A percentile compares a stretch with the other conserved stretches of the same genome.
Evolutionary conservation across 768 basidiomycete species (phyloP).

Genomic region (Leucosporidium yakuticum): DNA sequence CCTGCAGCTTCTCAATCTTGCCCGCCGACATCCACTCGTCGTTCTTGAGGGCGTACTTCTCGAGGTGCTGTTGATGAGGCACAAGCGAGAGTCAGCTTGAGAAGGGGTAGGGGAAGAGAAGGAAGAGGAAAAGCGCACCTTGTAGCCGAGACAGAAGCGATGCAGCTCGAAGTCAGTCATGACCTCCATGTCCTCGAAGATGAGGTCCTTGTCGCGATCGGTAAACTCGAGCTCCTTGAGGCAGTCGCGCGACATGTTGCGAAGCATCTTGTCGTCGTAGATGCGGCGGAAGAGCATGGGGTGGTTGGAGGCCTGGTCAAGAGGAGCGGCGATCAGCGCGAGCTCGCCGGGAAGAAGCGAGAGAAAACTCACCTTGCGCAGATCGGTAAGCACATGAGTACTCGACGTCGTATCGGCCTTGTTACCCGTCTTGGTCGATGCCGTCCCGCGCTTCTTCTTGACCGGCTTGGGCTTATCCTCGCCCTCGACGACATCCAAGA

Average conservation of each 20-base stretch:
- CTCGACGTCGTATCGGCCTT: slow-evolving; percentile 58
- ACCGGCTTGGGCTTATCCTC: slow-evolving; percentile 53
- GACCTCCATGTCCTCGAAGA: slow-evolving; percentile 90
- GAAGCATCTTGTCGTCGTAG: slow-evolving; percentile 71
- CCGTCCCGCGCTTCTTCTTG: slow-evolving; percentile 43
- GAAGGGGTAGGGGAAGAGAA: background rate
- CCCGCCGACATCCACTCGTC: slow-evolving; percentile 78
- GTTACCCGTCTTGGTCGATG: slow-evolving; percentile 38
- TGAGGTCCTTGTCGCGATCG: slow-evolving; percentile 70
- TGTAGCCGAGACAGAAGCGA: slow-evolving; percentile 74
- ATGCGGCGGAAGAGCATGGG: slow-evolving; percentile 88
- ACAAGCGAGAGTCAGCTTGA: slow-evolving; percentile 5
- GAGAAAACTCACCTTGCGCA: slow-evolving; percentile 56
- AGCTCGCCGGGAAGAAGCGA: background rate
- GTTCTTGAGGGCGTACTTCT: slow-evolving; percentile 64
- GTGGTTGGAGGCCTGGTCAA: slow-evolving; percentile 66
- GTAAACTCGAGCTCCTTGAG: slow-evolving; percentile 89
- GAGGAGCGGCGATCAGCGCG: background rate
- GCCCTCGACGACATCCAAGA: slow-evolving; percentile 40
- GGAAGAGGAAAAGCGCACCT: slow-evolving; percentile 52
- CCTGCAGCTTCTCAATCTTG: slow-evolving; percentile 69
- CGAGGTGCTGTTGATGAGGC: slow-evolving; percentile 55
- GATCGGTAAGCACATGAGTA: slow-evolving; percentile 91
- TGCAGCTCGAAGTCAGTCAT: slow-evolving; percentile 98
- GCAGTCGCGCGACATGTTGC: slow-evolving; percentile 68